Conservation (phyloP, 805 yeast species). For the Cyberlindnera saturnus region DNA sequence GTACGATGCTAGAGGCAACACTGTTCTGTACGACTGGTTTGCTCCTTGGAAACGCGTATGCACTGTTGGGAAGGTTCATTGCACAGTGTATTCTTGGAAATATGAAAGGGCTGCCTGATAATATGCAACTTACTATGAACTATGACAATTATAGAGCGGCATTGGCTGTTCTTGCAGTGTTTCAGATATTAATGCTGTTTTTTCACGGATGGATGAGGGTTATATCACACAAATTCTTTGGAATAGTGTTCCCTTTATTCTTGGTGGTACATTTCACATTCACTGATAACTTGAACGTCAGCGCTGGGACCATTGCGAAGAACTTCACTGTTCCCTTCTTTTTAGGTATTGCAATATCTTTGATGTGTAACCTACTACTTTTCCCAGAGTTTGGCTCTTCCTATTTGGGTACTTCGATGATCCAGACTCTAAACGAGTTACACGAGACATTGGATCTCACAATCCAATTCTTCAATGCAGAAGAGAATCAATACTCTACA, state of each 20-base stretch:
- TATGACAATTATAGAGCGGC: constrained; percentile 32
- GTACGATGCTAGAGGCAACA: constrained; percentile 39
- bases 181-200: constrained; percentile 41
- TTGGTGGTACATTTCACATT: constrained; percentile 45
- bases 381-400: constrained; percentile 51
- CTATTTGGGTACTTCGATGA: constrained; percentile 38
- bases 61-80: constrained; percentile 34
- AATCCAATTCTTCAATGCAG: constrained; percentile 31
- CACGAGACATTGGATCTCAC: constrained; percentile 34
- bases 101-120: constrained; percentile 26
- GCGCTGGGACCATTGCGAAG: constrained; percentile 28
- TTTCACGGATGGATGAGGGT: constrained; percentile 46
- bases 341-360: constrained; percentile 37
- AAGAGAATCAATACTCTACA: constrained; percentile 13
- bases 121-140: constrained; percentile 23
- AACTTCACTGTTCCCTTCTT: constrained; percentile 39
- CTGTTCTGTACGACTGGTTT: constrained; percentile 36
- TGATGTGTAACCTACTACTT: constrained; percentile 36
- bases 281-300: constrained; percentile 27
- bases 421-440: constrained; percentile 33
- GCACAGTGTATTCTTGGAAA: constrained; percentile 33
- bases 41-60: constrained; percentile 36
- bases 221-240: constrained; percentile 39
- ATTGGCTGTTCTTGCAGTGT: constrained; percentile 36
- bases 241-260: constrained; percentile 41